Evolutionary conservation across 345 rosid species (phyloP), one percentile per base, ranked within the genome.

Genomic region (Camelina neglecta): DNA sequence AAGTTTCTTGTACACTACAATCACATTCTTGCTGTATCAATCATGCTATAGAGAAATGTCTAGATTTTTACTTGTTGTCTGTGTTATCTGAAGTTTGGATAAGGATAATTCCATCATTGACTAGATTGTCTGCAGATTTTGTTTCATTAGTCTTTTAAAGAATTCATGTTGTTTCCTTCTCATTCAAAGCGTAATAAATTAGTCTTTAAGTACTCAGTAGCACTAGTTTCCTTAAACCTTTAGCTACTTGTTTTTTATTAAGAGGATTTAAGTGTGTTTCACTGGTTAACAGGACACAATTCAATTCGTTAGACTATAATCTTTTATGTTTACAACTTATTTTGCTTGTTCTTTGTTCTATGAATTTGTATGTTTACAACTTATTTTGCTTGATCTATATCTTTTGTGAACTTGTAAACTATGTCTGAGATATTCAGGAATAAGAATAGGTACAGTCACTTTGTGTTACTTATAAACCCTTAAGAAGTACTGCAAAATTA

Each of bases 51-150:
- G 47, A 18, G 57, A 60, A 41, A 53, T 42, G 12, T 15, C 16
- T 61, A 1, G 18, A 35, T 7, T 69, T 55, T 24, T 23, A n/a
- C 60, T 49, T 60, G 1, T 42, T 73, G 49, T 65, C 15, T 4
- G 33, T 75, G 63, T 68, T 67, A 68, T 75, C 51, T 60, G 10
- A 65, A 45, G 10, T 56, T 33, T 65, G 18, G 21, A 51, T 26
- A 49, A 49, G 51, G 7, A 24, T 49, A 10, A 31, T 61, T 61
- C 0, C 53, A 16, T 1, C 21, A 29, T 38, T 73, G 24, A 63
- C 2, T 62, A 29, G 12, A 45, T 29, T 29, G 31, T 29, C 31
- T 29, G 31, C 31, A 29, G 31, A 29, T 29, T 29, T 29, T 4
- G 31, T 29, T 29, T 29, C 5, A 29, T 29, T 29, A 4, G 5